Base-by-base conservation (phyloP, 2,329 filamentous ascomycete genomes). In the Aquanectria penicillioides region DNA sequence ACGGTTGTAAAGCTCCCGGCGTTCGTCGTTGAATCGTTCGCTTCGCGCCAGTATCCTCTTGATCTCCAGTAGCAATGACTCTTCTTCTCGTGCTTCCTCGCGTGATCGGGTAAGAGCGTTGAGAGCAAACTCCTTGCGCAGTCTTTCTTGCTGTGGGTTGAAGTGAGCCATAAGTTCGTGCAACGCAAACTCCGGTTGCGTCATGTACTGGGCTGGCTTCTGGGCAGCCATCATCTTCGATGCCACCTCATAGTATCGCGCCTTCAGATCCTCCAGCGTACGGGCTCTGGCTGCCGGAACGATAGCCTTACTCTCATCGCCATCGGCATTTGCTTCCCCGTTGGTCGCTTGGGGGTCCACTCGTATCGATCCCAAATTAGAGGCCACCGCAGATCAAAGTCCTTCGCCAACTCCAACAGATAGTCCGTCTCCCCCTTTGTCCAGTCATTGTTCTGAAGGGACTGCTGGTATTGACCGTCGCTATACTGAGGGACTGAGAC, bases 391-490 rank as follows among this genome's bases (percentile, higher is more conserved):
- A 97, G 83, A 71, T 97, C 93, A 71, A 89, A 97, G 41, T 94
- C 90, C 56, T 84, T 84, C 12, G 87, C 91, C 29, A 94, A 74
- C 3, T 86, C 80, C 73, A 98, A 85, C 62, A 99, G 78, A 72
- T 97, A 97, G 73, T 97, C 93, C 8, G 95, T 99, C 77, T 99
- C 95, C 69, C 95, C 90, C 70, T 90, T 92, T 12, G 91, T 89
- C 95, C 95, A 99, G 67, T 94, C 89, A 12, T 86, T 81, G 71
- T 83, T 90, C 67, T 88, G 84, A 47, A 99, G 77, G 61, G 90
- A 86, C 56, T 87, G 83, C 59, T 89, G 85, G 77, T 99, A 99
- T 73, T 97, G 90, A 62, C 94, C 92, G 63, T 96, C 90, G 61
- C 86, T 93, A 76, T 98, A 98, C 59, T 88, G 83, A 1, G 94